Base-by-base conservation (phyloP, 2,329 filamentous ascomycete species). In the Paecilomyces variotii region DNA sequence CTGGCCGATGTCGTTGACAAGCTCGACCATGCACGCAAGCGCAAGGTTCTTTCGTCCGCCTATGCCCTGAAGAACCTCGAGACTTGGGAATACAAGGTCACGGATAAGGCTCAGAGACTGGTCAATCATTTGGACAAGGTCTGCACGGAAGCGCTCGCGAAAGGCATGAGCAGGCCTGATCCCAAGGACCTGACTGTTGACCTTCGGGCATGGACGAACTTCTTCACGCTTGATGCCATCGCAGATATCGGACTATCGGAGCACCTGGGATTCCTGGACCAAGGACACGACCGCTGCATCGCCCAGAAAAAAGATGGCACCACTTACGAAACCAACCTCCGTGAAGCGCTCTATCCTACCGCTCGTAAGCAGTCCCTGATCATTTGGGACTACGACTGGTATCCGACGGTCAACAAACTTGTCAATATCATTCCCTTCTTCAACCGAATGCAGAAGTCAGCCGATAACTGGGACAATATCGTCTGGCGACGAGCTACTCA, bases 161-260 rank as follows among this genome's bases (percentile, higher is more conserved):
- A n/a, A 56, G 65, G 63, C 50, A 64, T 57, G 4, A 56, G 57
- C 19, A 55, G 57, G 3, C 71, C 73, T 0, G 61, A 65, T 3
- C 60, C 71, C 0, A 64, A 70, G 28, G 79, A 82, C 54, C 57
- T 81, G 19, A 79, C 72, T 0, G 71, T 84, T 19, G 79, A 84
- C 63, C 80, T 79, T 57, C 77, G 80, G 3, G 70, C 72, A 4
- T 84, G 77, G 77, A 74, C 76, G 26, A 84, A 83, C 67, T 82
- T 81, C 70, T 84, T 84, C 66, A 81, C 80, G 0, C 71, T 84
- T 12, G 82, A 84, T 58, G 81, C 80, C 2, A 83, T 84, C 55
- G 80, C 79, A 14, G 79, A 84, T 56, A 84, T 84, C 65, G 82
- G 80, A 1, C 71, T 84, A 0, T 78, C 74, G 0, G 76, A 82